Evolutionary conservation across 306 rosid genomes (phyloP), one percentile per base, ranked within the genome.

Genomic region (Nissolia schottii): DNA sequence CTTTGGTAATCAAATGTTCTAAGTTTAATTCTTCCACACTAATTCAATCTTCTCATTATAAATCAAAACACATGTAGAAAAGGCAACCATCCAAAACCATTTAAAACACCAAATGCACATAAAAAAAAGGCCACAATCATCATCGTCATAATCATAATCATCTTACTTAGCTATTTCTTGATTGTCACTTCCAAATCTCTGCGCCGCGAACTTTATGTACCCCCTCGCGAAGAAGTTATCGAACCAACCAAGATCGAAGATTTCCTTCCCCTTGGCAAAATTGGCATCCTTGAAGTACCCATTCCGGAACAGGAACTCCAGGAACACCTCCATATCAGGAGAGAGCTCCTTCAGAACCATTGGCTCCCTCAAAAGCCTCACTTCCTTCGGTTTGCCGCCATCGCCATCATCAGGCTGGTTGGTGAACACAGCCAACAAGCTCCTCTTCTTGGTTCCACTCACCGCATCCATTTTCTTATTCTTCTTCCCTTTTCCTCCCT

Each of bases 81-180:
- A n/a, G 3, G 18, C 29, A 63, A 24, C 19, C 15, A 64, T 38
- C 1, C 23, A 77, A 66, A 10, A 49, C 3, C 14, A 46, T 2
- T 3, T 16, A 40, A 70, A 78, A 23, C 16, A 22, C 24, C 20
- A 49, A 54, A 22, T 27, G 5, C 11, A 25, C 11, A 51, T 37
- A 60, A 59, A 0, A 58, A n/a, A 2, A 6, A 19, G 2, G 15
- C 24, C 12, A 32, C 3, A 12, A 32, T 31, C 4, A 24, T 2
- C 19, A 24, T 20, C 43, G 22, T 51, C 22, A 19, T 1, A 7
- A 8, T 5, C 22, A 57, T 27, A 2, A 49, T 1, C 32, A 65
- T 18, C 94, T 87, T 89, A 90, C 98, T 89, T 91, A 61, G 89
- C 85, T 23, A 91, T 86, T 51, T 86, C 83, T 57, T 71, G 94